phyloP scores from a whole-genome alignment of 768 basidiomycete species.

The Gymnopilus junonius region DNA sequence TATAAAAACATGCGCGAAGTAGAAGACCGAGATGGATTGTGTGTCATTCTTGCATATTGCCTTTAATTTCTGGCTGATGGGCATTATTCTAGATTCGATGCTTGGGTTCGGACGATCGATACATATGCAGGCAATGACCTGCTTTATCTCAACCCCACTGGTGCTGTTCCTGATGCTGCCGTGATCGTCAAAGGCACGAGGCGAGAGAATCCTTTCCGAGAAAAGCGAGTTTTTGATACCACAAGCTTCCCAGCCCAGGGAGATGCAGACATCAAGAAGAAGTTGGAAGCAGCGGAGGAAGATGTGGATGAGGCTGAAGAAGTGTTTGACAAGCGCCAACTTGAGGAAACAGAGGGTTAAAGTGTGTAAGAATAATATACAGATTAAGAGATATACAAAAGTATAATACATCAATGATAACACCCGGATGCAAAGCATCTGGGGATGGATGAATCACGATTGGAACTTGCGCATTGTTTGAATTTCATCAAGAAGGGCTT shows the following conservation, averaged over 20 bases:
- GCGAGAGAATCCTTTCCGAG: slow-evolving; percentile 66
- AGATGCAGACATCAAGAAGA: slow-evolving; percentile 35
- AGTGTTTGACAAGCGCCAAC: slow-evolving; percentile 40
- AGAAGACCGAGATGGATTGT: slow-evolving; percentile 82
- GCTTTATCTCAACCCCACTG: slow-evolving; percentile 76
- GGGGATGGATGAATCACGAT: slow-evolving; percentile 47
- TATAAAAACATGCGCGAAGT: slow-evolving; percentile 86
- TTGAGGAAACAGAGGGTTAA: slow-evolving; percentile 61
- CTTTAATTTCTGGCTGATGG: background rate
- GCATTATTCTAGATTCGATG: slow-evolving; percentile 67
- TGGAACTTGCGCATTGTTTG: slow-evolving; percentile 93
- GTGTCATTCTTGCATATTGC: slow-evolving; percentile 30
- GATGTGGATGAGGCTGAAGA: slow-evolving; percentile 45
- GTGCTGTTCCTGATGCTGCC: slow-evolving; percentile 72
- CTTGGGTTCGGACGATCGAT: slow-evolving; percentile 82
- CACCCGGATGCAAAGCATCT: background rate
- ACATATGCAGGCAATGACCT: slow-evolving; percentile 78
- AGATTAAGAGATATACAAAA: slow-evolving; percentile 12
- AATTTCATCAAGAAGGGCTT: slow-evolving; percentile 83
- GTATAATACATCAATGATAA: background rate
- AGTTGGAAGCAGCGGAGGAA: slow-evolving; percentile 40
- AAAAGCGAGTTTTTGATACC: slow-evolving; percentile 69
- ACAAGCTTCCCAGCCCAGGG: slow-evolving; percentile 51
- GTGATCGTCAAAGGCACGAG: slow-evolving; percentile 64
- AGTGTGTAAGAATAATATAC: slow-evolving; percentile 6